Conservation (phyloP, 495 filamentous ascomycete genomes). For the Lentithecium fluviatile region DNA sequence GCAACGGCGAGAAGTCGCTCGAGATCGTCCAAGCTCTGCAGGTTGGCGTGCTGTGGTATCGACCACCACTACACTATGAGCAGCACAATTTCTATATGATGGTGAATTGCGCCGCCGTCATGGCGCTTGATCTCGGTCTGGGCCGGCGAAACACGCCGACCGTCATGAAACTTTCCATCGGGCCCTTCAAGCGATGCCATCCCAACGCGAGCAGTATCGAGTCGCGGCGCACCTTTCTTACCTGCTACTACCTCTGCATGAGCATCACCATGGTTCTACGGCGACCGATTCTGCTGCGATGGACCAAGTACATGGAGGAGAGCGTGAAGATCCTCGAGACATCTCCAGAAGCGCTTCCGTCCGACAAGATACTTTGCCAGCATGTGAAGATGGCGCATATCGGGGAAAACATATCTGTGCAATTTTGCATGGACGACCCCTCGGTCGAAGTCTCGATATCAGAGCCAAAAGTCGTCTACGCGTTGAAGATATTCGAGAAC, state of each 20-base stretch:
- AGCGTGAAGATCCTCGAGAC: conserved; percentile 71
- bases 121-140: conserved; percentile 87
- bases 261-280: conserved; percentile 69
- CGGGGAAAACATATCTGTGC: conserved; percentile 73
- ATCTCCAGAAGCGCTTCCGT: conserved; percentile 66
- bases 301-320: conserved; percentile 82
- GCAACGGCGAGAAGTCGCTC: conserved; percentile 76
- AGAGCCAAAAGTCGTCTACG: conserved; percentile 71
- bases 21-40: conserved; percentile 83
- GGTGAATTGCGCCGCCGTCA: conserved; percentile 75
- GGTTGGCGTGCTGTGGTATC: conserved; percentile 52
- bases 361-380: conserved; percentile 71
- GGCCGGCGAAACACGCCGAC: conserved; percentile 49
- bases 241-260: conserved; percentile 73
- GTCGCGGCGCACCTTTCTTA: conserved; percentile 72
- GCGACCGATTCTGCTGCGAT: conserved; percentile 77
- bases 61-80: conserved; percentile 76
- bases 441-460: conserved; percentile 62
- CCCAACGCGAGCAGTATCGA: conserved; percentile 68
- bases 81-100: conserved; percentile 91
- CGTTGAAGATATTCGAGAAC: conserved; percentile 71
- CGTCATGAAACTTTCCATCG: conserved; percentile 48
- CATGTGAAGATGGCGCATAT: conserved; percentile 76
- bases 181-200: conserved; percentile 29
- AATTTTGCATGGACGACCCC: conserved; percentile 76